Conservation (phyloP, 257 asterid species). For the Hygrophila difformis region DNA sequence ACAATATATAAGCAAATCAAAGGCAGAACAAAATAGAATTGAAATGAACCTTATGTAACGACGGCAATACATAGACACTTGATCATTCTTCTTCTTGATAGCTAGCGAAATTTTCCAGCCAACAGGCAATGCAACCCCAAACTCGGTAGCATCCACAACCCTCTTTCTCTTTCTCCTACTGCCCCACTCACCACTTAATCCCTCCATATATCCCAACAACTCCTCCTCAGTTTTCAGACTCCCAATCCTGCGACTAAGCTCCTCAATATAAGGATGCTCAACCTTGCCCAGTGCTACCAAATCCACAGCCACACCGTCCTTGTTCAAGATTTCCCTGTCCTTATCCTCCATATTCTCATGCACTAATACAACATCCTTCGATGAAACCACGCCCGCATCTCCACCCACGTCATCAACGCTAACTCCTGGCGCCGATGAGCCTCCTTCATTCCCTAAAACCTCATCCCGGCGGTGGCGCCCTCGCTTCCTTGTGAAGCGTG, state of each 20-base stretch:
- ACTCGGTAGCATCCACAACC: conserved; percentile 61
- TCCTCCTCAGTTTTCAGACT: conserved; percentile 46
- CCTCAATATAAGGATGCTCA: conserved; percentile 53
- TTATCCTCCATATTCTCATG: conserved; percentile 29
- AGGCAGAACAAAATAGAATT: not conserved
- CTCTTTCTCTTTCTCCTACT: conserved; percentile 74
- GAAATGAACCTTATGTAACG: conserved; percentile 68
- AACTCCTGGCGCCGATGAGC: conserved; percentile 13
- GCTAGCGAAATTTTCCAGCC: conserved; percentile 75
- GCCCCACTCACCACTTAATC: conserved; percentile 69
- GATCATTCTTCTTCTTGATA: conserved; percentile 57
- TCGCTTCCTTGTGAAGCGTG: conserved; percentile 46
- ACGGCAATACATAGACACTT: conserved; percentile 50
- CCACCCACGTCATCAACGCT: conserved; percentile 12
- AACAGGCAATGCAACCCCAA: conserved; percentile 56
- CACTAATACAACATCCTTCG: conserved; percentile 17
- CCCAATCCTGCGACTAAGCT: conserved; percentile 40
- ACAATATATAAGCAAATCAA: not conserved
- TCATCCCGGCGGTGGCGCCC: conserved; percentile 39
- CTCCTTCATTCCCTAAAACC: not conserved
- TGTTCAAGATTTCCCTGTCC: conserved; percentile 44
- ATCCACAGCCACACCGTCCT: conserved; percentile 54
- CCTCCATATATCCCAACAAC: conserved; percentile 44
- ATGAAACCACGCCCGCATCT: conserved; percentile 9
- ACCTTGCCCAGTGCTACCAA: conserved; percentile 38